phyloP scores from a whole-genome alignment of 1,284 basidiomycete species.

The Ceraceosorus guamensis region DNA sequence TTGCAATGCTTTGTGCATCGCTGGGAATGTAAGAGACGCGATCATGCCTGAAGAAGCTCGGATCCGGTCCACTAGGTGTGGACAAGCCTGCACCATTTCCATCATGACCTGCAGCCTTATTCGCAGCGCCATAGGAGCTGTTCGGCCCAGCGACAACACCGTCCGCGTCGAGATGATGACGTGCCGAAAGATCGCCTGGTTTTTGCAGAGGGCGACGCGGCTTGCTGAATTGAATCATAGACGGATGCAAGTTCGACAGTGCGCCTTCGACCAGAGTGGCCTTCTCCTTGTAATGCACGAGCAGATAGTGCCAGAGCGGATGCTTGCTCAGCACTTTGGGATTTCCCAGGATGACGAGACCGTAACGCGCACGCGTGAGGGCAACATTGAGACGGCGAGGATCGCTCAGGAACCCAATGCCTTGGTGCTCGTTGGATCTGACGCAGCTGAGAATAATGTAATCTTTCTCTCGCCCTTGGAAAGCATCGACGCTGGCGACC shows the following conservation, averaged over 20 bases:
- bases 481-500: constrained; percentile 96
- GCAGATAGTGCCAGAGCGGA: constrained; percentile 85
- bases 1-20: constrained; percentile 53
- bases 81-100: constrained; percentile 3
- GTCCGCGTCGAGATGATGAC: constrained; percentile 25
- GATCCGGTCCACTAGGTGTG: not conserved
- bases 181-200: constrained; percentile 40
- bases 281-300: constrained; percentile 98
- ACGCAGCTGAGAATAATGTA: constrained; percentile 98
- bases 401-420: constrained; percentile 98
- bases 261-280: constrained; percentile 90
- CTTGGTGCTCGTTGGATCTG: constrained; percentile 98
- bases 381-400: constrained; percentile 94
- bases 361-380: constrained; percentile 93
- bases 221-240: constrained; percentile 85
- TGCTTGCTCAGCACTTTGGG: constrained; percentile 94
- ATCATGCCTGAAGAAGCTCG: constrained; percentile 81
- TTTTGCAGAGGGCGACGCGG: constrained; percentile 37
- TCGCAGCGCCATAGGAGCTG: not conserved
- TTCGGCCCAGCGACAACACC: not conserved
- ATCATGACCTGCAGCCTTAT: constrained; percentile 7
- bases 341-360: constrained; percentile 94
- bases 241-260: constrained; percentile 87
- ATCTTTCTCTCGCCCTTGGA: constrained; percentile 99
- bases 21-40: constrained; percentile 87